Base-by-base conservation (phyloP, 495 filamentous ascomycete species). In the Xylaria scruposa region DNA sequence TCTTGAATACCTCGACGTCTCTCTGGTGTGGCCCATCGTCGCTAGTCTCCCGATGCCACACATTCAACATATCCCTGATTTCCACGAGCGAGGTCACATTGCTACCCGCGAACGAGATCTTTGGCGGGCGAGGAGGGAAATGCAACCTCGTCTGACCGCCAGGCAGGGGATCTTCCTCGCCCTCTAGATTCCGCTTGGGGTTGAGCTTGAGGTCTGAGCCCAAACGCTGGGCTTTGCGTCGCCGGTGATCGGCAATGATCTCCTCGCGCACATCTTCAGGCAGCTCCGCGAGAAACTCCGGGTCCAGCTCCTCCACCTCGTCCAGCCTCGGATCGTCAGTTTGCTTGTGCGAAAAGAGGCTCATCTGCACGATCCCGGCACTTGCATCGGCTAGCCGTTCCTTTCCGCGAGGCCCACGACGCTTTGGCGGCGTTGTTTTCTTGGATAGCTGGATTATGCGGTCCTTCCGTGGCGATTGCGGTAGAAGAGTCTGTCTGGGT, bases 221-320 rank as follows among this genome's bases (percentile, higher is more conserved):
- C 17, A 78, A 70, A 40, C 73, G 75, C n/a, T 78, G 79, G 5
- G 78, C 79, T 12, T 85, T 88, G 0, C 85, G 81, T 19, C 89
- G 89, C 13, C 85, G 85, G 70, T 93, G 90, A 74, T 97, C 90
- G 7, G 86, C 89, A 10, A 97, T 78, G 17, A 97, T 85, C 82
- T 97, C 94, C 26, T 80, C 80, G 44, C 93, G 89, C 61, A 97
- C 87, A 64, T 97, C 92, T 67, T 92, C 90, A 0, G 94, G 94
- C 0, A 97, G 83, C 26, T 93, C 94, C 15, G 91, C 89, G 42
- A 97, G 89, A 80, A 96, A 94, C 7, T 89, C 89, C 0, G 85
- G 82, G 60, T 94, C 92, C 8, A 93, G 78, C 9, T 87, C 87
- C 9, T 83, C 73, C 12, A 76, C 76, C 47, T 74, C 75, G 9